These are phyloP conservation scores for Boletellus ananas DNA, from an alignment of 768 basidiomycete species.

Conservation along the genomic window DNA sequence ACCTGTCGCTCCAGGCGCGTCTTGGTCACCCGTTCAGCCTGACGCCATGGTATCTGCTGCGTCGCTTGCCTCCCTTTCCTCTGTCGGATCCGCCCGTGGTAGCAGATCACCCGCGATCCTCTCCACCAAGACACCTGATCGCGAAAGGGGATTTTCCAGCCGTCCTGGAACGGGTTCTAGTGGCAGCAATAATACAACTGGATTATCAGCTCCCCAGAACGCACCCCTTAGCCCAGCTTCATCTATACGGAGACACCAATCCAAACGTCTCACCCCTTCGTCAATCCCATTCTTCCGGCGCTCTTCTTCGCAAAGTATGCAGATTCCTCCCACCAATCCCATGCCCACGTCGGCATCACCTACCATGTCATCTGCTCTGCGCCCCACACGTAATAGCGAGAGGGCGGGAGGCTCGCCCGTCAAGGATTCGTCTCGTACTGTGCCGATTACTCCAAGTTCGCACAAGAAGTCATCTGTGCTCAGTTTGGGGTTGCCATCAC, in stretches of 20 bases:
- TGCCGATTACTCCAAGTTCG: slow-evolving; percentile 54
- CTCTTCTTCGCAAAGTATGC: slow-evolving; percentile 86
- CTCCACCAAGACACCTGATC: slow-evolving; percentile 62
- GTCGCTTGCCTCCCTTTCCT: slow-evolving; percentile 71
- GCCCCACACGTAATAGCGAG: slow-evolving; percentile 38
- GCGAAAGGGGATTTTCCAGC: slow-evolving; percentile 45
- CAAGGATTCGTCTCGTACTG: slow-evolving; percentile 50
- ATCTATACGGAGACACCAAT: slow-evolving; percentile 61
- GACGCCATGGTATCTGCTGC: slow-evolving; percentile 78
- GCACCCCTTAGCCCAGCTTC: slow-evolving; percentile 71
- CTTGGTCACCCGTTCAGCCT: slow-evolving; percentile 68
- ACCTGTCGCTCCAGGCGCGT: slow-evolving; percentile 38
- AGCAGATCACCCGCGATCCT: slow-evolving; percentile 41
- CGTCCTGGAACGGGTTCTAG: slow-evolving; percentile 77
- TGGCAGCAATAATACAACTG: slow-evolving; percentile 63
- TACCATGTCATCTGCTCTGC: slow-evolving; percentile 47
- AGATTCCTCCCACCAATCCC: slow-evolving; percentile 46
- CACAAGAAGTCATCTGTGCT: slow-evolving; percentile 83
- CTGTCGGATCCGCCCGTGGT: slow-evolving; percentile 59
- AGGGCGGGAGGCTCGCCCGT: slow-evolving; percentile 49
- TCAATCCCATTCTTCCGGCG: slow-evolving; percentile 94
- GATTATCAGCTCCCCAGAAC: slow-evolving; percentile 48
- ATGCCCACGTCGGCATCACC: slow-evolving; percentile 46
- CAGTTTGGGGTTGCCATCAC: slow-evolving; percentile 73
- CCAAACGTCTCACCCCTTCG: slow-evolving; percentile 82